Percentiles rank a stretch among this genome's conserved stretches.
Conservation (phyloP, 1,284 basidiomycete species). For the Xerocomus nothofagi region DNA sequence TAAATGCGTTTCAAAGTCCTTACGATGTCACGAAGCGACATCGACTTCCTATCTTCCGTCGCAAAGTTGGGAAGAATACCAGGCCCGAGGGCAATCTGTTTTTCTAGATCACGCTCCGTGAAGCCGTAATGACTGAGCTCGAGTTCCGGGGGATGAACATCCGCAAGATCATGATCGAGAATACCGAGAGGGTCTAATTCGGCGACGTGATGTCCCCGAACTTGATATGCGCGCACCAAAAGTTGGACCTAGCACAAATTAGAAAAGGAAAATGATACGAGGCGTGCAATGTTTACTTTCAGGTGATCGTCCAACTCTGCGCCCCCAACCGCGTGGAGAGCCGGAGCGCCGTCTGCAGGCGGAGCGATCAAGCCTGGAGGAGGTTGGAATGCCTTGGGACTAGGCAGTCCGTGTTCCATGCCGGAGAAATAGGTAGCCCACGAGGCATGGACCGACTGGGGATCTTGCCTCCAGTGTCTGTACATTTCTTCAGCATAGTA, state of each 20-base stretch:
- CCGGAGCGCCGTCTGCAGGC: conserved; percentile 80
- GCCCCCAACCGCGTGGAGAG: conserved; percentile 70
- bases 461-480: conserved; percentile 87
- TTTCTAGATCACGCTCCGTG: conserved; percentile 90
- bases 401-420: conserved; percentile 86
- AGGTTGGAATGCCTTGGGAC: conserved; percentile 82
- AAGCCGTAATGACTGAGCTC: conserved; percentile 94
- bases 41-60: conserved; percentile 78
- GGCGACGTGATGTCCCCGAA: conserved; percentile 95
- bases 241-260: conserved; percentile 75
- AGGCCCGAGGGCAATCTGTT: conserved; percentile 92
- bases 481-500: conserved; percentile 99
- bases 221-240: conserved; percentile 97
- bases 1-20: conserved; percentile 92
- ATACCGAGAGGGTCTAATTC: conserved; percentile 96
- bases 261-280: conserved; percentile 4
- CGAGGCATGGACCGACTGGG: conserved; percentile 88
- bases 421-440: conserved; percentile 97
- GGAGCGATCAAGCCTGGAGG: conserved; percentile 73
- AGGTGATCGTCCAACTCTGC: conserved; percentile 90
- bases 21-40: conserved; percentile 93
- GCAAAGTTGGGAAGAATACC: conserved; percentile 97
- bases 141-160: conserved; percentile 80
- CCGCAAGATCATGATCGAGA: conserved; percentile 82
- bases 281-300: conserved; percentile 59